Evolutionary conservation across 2,329 filamentous ascomycete species (phyloP), one percentile per base, ranked within the genome.

Genomic region (Aureobasidium sp.): DNA sequence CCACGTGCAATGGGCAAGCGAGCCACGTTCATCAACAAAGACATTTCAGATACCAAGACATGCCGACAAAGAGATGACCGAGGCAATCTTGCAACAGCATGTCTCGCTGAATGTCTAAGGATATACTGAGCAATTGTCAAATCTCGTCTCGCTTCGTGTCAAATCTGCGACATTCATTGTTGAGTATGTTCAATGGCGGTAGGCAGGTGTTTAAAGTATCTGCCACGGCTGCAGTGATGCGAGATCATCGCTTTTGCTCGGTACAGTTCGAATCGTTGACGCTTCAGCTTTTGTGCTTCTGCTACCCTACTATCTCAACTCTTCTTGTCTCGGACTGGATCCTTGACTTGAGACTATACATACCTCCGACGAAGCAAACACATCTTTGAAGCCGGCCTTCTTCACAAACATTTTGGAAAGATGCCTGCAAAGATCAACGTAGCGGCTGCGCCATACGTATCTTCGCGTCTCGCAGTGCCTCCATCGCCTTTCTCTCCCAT

Each of bases 401-500:
- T 58, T 34, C 39, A 45, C 39, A 44, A 29, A 14, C 6, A n/a
- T n/a, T 22, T n/a, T 6, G 29, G 9, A 63, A 41, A 64, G 56
- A 72, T 72, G 69, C 70, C 69, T 52, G 66, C 65, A 42, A 67
- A 67, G 52, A 65, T 72, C 29, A 70, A 67, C 11, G 75, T 78
- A 56, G 68, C 70, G 20, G 70, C 76, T 6, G 65, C 72, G 1
- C 76, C 77, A 8, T 79, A 75, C 70, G 76, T 74, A 66, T 71
- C 77, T 42, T 78, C 78, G 5, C 64, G 68, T 12, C 76, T 80
- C 36, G 70, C 76, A 27, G 75, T 77, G 34, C 77, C 77, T 9
- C 73, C 76, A 0, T 78, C 77, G 0, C 76, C 78, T 1, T 79
- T 77, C 69, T 76, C 76, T 0, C 75, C 75, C 6, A 68, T 65